These are phyloP conservation scores for Vigna nakashimae DNA, from an alignment of 306 rosid species.

Conservation along the genomic window DNA sequence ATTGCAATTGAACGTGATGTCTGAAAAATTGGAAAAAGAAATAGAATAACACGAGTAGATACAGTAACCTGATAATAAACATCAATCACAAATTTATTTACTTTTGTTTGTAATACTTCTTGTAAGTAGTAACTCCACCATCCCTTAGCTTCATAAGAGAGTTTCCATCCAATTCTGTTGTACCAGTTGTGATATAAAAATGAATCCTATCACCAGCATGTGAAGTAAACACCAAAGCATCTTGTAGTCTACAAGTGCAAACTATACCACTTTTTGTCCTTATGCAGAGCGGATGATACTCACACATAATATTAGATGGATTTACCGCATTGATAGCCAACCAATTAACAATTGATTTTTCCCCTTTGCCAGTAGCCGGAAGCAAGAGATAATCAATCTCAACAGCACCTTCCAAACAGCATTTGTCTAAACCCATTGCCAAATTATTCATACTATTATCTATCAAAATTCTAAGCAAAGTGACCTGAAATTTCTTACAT, in stretches of 20 bases:
- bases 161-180: slow-evolving; percentile 60
- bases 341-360: slow-evolving; percentile 60
- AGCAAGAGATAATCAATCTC: slow-evolving; percentile 80
- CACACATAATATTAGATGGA: slow-evolving; percentile 37
- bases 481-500: slow-evolving; percentile 72
- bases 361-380: slow-evolving; percentile 51
- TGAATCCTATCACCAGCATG: slow-evolving; percentile 50
- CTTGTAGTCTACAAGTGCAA: slow-evolving; percentile 63
- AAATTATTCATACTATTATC: slow-evolving; percentile 48
- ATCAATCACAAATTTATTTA: slow-evolving; percentile 47
- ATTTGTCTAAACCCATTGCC: slow-evolving; percentile 41
- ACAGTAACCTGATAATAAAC: slow-evolving; percentile 21
- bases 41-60: neutral
- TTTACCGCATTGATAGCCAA: slow-evolving; percentile 50
- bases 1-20: slow-evolving; percentile 57
- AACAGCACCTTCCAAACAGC: slow-evolving; percentile 45
- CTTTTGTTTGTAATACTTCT: slow-evolving; percentile 55
- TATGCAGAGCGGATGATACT: slow-evolving; percentile 26
- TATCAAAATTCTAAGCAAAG: slow-evolving; percentile 57
- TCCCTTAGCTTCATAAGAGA: slow-evolving; percentile 52
- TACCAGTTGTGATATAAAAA: slow-evolving; percentile 61
- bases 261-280: slow-evolving; percentile 56
- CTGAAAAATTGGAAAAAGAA: slow-evolving; percentile 50
- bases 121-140: slow-evolving; percentile 63
- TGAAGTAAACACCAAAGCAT: slow-evolving; percentile 74